Base-by-base conservation (phyloP, 2,329 filamentous ascomycete genomes). In the Corynespora cassiicola region DNA sequence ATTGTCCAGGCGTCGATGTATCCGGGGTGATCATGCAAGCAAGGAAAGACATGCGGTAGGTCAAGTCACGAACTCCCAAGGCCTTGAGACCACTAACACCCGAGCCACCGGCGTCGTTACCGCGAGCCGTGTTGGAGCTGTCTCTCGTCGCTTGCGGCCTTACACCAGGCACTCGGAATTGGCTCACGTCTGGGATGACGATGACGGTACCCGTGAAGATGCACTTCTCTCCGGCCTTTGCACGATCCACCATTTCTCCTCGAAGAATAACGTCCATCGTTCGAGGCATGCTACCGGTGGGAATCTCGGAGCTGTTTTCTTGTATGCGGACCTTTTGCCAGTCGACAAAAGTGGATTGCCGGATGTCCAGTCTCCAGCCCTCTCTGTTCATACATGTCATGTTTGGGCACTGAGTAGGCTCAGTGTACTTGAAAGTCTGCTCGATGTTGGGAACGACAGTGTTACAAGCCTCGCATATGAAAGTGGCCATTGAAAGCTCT, bases 291-390 rank as follows among this genome's bases (percentile, higher is more conserved):
- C 91, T 96, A 37, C 94, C 94, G 0, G 94, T 99, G 0, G 94
- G 94, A 23, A 99, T 99, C 66, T 99, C 94, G 4, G 92, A 92
- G 54, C 90, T 96, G 74, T 97, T 99, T 70, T 99, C 94, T 71
- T 99, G 94, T 46, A 97, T 90, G 48, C 95, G 88, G 16, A 97
- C 90, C 68, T 97, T 97, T 66, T 99, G 94, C 94, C 94, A 99
- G 72, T 99, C 94, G 46, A 99, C 88, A 65, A 99, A 99, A 0
- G 91, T 97, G 68, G 91, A 96, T 68, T 95, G 92, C 27, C 90
- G 81, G 60, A 99, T 96, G 58, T 99, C 92, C n/a, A 99, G 74
- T 52, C 90, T 85, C 94, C 94, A 99, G n/a, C 88, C 90, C 42
- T 86, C 75, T 17, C 94, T 85, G 72, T 99, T 99, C 57, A 85